phyloP scores from a whole-genome alignment of 2,329 filamentous ascomycete genomes.

The Claviceps sp. region DNA sequence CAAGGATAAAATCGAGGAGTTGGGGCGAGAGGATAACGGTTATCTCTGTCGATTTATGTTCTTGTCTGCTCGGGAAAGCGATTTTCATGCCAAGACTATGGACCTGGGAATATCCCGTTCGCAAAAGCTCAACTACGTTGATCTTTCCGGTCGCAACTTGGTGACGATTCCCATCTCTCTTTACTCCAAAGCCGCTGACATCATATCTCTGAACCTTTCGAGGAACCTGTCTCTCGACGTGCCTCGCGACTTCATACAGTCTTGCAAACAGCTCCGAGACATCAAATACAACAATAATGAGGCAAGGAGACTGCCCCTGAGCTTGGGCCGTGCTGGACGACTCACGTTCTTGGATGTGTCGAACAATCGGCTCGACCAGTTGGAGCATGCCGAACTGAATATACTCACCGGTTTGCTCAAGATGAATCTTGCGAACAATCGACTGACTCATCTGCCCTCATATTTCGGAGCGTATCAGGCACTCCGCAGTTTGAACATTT shows the following conservation, averaged over 20 bases:
- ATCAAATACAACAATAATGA: conserved; percentile 96
- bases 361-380: conserved; percentile 79
- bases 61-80: conserved; percentile 75
- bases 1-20: conserved; percentile 76
- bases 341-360: conserved; percentile 88
- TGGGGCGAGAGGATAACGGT: conserved; percentile 93
- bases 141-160: conserved; percentile 78
- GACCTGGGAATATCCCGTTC: conserved; percentile 72
- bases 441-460: conserved; percentile 60
- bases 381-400: conserved; percentile 74
- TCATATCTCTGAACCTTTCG: conserved; percentile 88
- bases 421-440: conserved; percentile 88
- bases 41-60: conserved; percentile 96
- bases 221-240: conserved; percentile 85
- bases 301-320: conserved; percentile 70
- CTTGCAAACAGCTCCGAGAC: conserved; percentile 79
- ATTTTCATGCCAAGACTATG: conserved; percentile 53
- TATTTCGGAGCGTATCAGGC: conserved; percentile 74
- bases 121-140: conserved; percentile 88
- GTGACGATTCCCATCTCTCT: conserved; percentile 90
- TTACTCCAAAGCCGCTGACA: conserved; percentile 82
- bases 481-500: conserved; percentile 76
- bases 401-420: conserved; percentile 66
- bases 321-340: conserved; percentile 65
- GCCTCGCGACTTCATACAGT: conserved; percentile 90